Evolutionary conservation across 2,329 filamentous ascomycete genomes (phyloP).

Genomic region (Penicillium sclerotiorum): DNA sequence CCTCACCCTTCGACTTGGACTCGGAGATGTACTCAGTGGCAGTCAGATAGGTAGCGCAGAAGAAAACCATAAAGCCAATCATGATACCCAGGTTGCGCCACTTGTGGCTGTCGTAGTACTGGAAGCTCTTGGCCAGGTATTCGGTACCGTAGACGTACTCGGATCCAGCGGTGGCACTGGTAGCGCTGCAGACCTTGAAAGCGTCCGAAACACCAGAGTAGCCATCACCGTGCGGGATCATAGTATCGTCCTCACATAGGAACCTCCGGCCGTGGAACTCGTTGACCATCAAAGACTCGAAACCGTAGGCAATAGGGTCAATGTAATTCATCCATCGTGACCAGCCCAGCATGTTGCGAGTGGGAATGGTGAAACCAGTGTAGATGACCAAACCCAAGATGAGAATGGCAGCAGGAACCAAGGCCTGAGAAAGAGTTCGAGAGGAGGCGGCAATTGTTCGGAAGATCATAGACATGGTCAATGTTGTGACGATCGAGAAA

Average conservation of each 20-base stretch:
- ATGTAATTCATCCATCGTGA: conserved; percentile 81
- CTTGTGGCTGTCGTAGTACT: conserved; percentile 61
- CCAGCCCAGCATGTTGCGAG: conserved; percentile 71
- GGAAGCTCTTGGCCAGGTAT: conserved; percentile 59
- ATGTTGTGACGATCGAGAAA: conserved; percentile 70
- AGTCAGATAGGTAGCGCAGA: conserved; percentile 64
- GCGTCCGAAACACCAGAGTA: conserved; percentile 38
- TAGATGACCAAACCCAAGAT: conserved; percentile 48
- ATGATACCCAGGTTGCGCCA: conserved; percentile 74
- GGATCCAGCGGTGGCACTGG: conserved; percentile 61
- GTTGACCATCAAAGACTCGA: conserved; percentile 80
- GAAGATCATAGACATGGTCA: conserved; percentile 86
- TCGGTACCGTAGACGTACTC: conserved; percentile 58
- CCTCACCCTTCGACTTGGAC: conserved; percentile 75
- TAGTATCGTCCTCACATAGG: conserved; percentile 39
- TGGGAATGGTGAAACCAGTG: conserved; percentile 49
- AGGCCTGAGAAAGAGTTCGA: conserved; percentile 62
- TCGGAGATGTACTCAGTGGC: conserved; percentile 64
- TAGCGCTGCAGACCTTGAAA: conserved; percentile 59
- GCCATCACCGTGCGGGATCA: conserved; percentile 45
- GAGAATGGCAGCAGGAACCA: conserved; percentile 58
- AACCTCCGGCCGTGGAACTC: conserved; percentile 73
- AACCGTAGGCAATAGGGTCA: conserved; percentile 76
- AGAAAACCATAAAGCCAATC: conserved; percentile 65
- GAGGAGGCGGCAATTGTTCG: conserved; percentile 75